Conservation (phyloP, 164 flowering plant species). For the Echeveria elegans region DNA sequence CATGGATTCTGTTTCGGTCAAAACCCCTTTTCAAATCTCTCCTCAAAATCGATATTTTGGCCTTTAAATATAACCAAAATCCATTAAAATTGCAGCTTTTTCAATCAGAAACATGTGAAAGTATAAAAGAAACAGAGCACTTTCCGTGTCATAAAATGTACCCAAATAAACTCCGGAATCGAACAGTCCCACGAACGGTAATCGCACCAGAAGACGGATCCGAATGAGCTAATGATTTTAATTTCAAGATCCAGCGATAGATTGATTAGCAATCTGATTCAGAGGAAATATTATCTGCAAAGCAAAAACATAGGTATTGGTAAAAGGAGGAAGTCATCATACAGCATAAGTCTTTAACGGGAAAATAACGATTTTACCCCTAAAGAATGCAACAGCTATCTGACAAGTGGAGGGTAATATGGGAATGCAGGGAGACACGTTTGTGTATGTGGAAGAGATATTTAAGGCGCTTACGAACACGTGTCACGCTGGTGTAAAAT, state of each 20-base stretch:
- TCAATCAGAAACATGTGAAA: background rate
- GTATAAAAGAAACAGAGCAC: background rate
- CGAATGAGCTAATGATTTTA: background rate
- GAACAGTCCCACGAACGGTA: background rate
- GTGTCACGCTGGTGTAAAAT: background rate
- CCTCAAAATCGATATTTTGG: background rate
- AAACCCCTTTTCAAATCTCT: background rate
- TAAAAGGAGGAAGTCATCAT: background rate
- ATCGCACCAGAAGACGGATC: background rate
- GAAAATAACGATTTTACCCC: background rate
- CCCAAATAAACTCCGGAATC: background rate
- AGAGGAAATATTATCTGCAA: background rate
- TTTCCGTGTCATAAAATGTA: background rate
- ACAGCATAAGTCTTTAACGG: background rate
- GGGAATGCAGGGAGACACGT: background rate
- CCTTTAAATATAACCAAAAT: background rate
- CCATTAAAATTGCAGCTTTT: background rate
- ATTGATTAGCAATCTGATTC: background rate
- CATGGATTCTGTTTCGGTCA: background rate
- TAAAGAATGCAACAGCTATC: background rate
- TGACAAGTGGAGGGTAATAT: conserved; percentile 1
- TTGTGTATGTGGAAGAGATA: background rate
- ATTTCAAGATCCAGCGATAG: background rate
- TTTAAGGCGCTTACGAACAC: background rate
- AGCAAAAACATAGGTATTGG: background rate